Evolutionary conservation across 2,329 filamentous ascomycete species (phyloP).

Genomic region (Xylariales sp.): DNA sequence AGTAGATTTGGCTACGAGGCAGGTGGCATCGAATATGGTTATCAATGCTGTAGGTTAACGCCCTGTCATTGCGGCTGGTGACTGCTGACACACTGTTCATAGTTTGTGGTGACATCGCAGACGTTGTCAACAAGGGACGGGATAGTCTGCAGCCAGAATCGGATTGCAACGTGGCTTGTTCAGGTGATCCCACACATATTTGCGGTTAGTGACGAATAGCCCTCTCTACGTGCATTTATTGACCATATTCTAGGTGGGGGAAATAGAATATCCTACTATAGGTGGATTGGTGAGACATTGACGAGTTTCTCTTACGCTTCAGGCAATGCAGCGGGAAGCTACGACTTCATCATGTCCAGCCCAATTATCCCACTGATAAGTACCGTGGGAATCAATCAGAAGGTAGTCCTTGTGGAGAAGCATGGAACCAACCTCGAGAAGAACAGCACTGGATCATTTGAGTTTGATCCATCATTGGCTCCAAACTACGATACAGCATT

Average conservation of each 20-base stretch:
- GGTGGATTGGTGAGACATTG: slow-evolving; percentile 39
- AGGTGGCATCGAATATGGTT: slow-evolving; percentile 39
- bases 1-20: slow-evolving; percentile 36
- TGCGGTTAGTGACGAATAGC: slow-evolving; percentile 24
- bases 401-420: slow-evolving; percentile 52
- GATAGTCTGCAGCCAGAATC: slow-evolving; percentile 25
- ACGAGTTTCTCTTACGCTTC: slow-evolving; percentile 45
- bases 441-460: slow-evolving; percentile 54
- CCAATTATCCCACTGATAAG: slow-evolving; percentile 52
- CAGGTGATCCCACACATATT: slow-evolving; percentile 29
- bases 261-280: slow-evolving; percentile 43
- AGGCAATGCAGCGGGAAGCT: slow-evolving; percentile 45
- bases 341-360: slow-evolving; percentile 48
- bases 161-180: slow-evolving; percentile 34
- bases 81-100: neutral
- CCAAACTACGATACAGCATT: slow-evolving; percentile 43
- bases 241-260: slow-evolving; percentile 25
- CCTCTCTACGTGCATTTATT: neutral
- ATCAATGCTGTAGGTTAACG: slow-evolving; percentile 31
- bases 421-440: slow-evolving; percentile 48
- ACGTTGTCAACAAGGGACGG: slow-evolving; percentile 21
- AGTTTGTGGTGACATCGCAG: slow-evolving; percentile 32
- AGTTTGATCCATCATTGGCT: slow-evolving; percentile 45
- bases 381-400: slow-evolving; percentile 45
- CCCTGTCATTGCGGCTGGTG: too few relatives aligned